Percentiles rank a stretch among this genome's conserved stretches.
Conservation (phyloP, 164 flowering plant species). For the Tetrastigma voinierianum region DNA sequence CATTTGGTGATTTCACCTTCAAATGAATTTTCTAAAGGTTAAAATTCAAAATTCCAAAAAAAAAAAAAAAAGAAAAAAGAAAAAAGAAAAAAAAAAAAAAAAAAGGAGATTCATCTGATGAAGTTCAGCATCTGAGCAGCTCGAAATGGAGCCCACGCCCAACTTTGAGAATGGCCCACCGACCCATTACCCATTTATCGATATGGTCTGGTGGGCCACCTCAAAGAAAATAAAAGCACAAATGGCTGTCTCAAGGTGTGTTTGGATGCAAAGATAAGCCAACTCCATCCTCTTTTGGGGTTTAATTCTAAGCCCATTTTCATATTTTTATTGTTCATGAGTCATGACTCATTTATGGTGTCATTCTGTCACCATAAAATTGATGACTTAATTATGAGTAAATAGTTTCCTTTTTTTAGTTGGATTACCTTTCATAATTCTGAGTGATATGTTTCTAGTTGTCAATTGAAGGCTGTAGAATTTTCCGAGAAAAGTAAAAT, state of each 20-base stretch:
- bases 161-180: constrained; percentile 27
- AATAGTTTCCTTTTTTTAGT: neutral
- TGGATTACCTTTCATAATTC: too few species aligned
- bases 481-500: too few species aligned
- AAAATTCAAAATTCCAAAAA: too few species aligned
- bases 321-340: too few species aligned
- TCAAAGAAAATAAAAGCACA: neutral
- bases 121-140: constrained; percentile 16
- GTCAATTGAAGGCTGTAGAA: too few species aligned
- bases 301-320: neutral
- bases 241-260: neutral
- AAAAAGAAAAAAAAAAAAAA: too few species aligned
- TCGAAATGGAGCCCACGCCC: constrained; percentile 16
- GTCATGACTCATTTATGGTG: too few species aligned
- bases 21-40: too few species aligned
- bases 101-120: neutral
- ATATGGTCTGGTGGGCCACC: constrained; percentile 20
- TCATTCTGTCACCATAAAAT: too few species aligned
- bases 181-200: constrained; percentile 1
- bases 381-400: neutral
- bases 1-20: too few species aligned
- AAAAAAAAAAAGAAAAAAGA: too few species aligned
- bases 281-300: neutral
- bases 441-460: too few species aligned
- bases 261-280: neutral